phyloP scores from a whole-genome alignment of 1,284 basidiomycete genomes.

The Tilletiaria anomala region DNA sequence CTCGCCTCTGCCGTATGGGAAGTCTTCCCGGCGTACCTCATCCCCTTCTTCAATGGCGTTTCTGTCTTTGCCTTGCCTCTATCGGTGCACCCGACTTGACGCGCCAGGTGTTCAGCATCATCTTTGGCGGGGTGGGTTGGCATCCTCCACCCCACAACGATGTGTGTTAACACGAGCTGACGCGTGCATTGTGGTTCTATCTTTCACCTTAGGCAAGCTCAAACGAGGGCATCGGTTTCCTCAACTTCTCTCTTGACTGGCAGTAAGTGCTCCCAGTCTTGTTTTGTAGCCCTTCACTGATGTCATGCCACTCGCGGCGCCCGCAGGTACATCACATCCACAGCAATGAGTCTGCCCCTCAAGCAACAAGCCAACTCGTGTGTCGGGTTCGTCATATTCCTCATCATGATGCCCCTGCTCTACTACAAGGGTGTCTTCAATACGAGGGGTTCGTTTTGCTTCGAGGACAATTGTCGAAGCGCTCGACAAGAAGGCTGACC shows the following conservation, averaged over 20 bases:
- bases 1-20: conserved; percentile 7
- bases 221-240: conserved; percentile 32
- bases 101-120: conserved; percentile 18
- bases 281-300: no score
- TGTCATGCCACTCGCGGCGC: no score
- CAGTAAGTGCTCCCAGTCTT: no score
- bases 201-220: no score
- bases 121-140: conserved; percentile 30
- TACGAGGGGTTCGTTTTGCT: conserved; percentile 10
- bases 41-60: conserved; percentile 31
- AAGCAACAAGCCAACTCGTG: conserved; percentile 27
- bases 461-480: no score
- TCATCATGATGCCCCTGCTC: conserved; percentile 15
- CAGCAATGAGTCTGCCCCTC: conserved; percentile 18
- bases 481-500: no score
- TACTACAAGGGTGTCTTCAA: conserved; percentile 28
- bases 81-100: conserved; percentile 44
- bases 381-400: conserved; percentile 22
- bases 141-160: no score
- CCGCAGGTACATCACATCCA: conserved; percentile 29
- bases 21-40: conserved; percentile 45
- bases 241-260: conserved; percentile 17
- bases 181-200: no score
- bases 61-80: conserved; percentile 43
- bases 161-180: no score